These are phyloP conservation scores for Grosmannia serpens DNA, from an alignment of 2,329 filamentous ascomycete genomes.

Conservation along the genomic window DNA sequence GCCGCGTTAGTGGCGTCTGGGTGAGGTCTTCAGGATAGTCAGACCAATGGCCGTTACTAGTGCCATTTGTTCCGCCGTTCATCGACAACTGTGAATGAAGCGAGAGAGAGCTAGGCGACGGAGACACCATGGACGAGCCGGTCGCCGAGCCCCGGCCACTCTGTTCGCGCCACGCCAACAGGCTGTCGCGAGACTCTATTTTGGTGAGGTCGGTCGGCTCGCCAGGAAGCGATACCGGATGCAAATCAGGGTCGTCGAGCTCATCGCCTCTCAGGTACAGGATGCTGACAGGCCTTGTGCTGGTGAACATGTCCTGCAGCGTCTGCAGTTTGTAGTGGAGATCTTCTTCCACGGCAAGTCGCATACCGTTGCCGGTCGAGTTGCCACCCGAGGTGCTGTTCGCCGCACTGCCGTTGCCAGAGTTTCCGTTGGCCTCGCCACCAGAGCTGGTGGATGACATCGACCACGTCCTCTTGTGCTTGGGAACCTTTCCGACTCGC, in stretches of 20 bases:
- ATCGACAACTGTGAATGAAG: conserved; percentile 47
- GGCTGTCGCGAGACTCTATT: conserved; percentile 34
- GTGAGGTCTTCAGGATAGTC: conserved; percentile 8
- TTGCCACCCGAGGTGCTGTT: not conserved
- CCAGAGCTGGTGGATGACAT: conserved; percentile 69
- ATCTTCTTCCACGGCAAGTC: conserved; percentile 58
- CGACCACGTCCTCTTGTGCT: conserved; percentile 92
- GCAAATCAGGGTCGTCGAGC: conserved; percentile 65
- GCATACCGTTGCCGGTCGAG: conserved; percentile 16
- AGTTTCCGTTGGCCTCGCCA: conserved; percentile 23
- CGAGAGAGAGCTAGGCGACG: conserved; percentile 54
- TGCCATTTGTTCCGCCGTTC: conserved; percentile 24
- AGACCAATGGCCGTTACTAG: conserved; percentile 3
- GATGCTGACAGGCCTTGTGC: conserved; percentile 66
- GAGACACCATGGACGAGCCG: conserved; percentile 51
- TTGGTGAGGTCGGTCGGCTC: conserved; percentile 52
- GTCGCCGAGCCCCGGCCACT: conserved; percentile 47
- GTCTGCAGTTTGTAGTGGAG: conserved; percentile 66
- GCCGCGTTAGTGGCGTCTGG: conserved; percentile 30
- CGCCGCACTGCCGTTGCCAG: not conserved
- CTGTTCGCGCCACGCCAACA: conserved; percentile 35
- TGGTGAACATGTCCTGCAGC: conserved; percentile 81
- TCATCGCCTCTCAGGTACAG: conserved; percentile 69
- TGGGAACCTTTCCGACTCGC: conserved; percentile 69
- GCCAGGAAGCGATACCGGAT: conserved; percentile 63